A percentile compares a stretch with the other conserved stretches of the same genome.
Conservation (phyloP, 1,139 yeast species). For the Suhomyces maxii region DNA sequence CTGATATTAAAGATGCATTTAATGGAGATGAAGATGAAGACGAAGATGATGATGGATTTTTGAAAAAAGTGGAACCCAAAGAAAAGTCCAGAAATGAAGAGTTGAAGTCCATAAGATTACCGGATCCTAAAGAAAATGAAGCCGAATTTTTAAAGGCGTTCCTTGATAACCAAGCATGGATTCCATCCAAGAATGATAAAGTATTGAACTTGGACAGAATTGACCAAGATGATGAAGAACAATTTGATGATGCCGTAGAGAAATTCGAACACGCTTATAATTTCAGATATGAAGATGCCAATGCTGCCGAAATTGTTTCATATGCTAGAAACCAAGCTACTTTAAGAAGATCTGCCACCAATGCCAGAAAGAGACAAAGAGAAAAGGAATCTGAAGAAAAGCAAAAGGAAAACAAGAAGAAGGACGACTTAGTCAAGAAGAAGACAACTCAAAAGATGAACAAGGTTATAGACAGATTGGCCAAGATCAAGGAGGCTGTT, state of each 20-base stretch:
- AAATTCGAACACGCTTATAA: slow-evolving; percentile 89
- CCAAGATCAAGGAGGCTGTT: slow-evolving; percentile 75
- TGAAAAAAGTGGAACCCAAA: slow-evolving; percentile 52
- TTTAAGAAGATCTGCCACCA: slow-evolving; percentile 74
- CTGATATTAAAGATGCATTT: slow-evolving; percentile 74
- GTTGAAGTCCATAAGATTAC: slow-evolving; percentile 40
- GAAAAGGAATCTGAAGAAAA: slow-evolving; percentile 63
- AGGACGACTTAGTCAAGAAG: slow-evolving; percentile 64
- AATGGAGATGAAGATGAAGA: slow-evolving; percentile 44
- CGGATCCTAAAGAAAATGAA: slow-evolving; percentile 67
- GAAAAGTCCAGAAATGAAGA: slow-evolving; percentile 14
- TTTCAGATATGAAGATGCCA: slow-evolving; percentile 91
- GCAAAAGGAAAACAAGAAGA: slow-evolving; percentile 52
- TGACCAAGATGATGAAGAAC: slow-evolving; percentile 73
- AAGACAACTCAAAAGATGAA: slow-evolving; percentile 75
- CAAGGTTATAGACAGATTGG: slow-evolving; percentile 73
- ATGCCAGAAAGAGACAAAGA: slow-evolving; percentile 79
- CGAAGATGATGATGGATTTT: slow-evolving; percentile 46
- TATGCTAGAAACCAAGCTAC: slow-evolving; percentile 97
- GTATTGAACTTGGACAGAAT: slow-evolving; percentile 55
- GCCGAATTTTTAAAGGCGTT: slow-evolving; percentile 73
- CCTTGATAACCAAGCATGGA: slow-evolving; percentile 82
- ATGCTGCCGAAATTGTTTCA: slow-evolving; percentile 87
- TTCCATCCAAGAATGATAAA: slow-evolving; percentile 62
- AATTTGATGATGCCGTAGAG: slow-evolving; percentile 90